Conservation (phyloP, 768 basidiomycete genomes). For the Arthromyces matolae region DNA sequence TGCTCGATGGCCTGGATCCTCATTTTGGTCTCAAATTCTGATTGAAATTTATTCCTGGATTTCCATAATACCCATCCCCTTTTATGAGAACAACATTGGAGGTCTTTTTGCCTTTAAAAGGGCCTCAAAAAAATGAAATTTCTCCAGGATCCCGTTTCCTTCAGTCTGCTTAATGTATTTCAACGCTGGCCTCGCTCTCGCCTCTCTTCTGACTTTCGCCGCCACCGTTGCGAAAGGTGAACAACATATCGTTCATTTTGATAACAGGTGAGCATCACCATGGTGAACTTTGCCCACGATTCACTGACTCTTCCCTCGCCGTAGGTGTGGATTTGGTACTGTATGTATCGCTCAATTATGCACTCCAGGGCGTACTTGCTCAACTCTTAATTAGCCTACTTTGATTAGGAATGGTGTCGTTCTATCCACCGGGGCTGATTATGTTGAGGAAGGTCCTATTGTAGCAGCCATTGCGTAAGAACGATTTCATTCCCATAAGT, state of each 20-base stretch:
- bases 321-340: constrained; percentile 31
- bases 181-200: constrained; percentile 12
- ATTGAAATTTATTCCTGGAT: too few species aligned
- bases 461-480: constrained; percentile 34
- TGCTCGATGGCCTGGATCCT: too few species aligned
- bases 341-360: constrained; percentile 15
- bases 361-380: neutral
- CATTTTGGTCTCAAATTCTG: too few species aligned
- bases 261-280: constrained; percentile 23
- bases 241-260: constrained; percentile 34
- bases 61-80: too few species aligned
- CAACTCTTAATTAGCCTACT: constrained; percentile 19
- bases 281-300: neutral
- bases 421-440: constrained; percentile 28
- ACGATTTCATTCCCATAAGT: neutral
- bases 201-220: constrained; percentile 16
- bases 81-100: too few species aligned
- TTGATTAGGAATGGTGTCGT: constrained; percentile 28
- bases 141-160: too few species aligned
- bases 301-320: too few species aligned
- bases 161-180: constrained; percentile 9
- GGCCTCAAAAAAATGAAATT: too few species aligned
- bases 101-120: too few species aligned
- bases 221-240: constrained; percentile 25
- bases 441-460: constrained; percentile 26